These are phyloP conservation scores for Phalaenopsis equestris DNA, from an alignment of 106 monocot species.

Conservation along the genomic window DNA sequence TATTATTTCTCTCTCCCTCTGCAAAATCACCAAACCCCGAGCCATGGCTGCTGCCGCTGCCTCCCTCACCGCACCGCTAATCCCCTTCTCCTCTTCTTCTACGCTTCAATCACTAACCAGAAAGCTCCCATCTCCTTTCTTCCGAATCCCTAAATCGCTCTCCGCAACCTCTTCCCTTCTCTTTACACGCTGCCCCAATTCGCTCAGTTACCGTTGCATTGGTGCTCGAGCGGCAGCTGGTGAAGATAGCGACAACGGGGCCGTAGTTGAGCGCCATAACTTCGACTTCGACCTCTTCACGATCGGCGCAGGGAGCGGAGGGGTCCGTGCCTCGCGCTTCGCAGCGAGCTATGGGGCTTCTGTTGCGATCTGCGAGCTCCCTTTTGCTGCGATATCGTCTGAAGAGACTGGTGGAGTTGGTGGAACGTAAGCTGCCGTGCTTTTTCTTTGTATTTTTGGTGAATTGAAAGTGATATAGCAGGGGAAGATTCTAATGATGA, in stretches of 20 bases:
- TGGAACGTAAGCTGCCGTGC: slow-evolving; percentile 2
- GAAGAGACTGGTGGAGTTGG: slow-evolving; percentile 21
- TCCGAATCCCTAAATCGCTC: slow-evolving; percentile 4
- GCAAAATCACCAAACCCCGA: no score
- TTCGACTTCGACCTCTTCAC: slow-evolving; percentile 28
- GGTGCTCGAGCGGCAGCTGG: slow-evolving; percentile 1
- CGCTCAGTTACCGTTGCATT: neutral
- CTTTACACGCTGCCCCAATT: neutral
- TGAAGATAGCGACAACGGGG: slow-evolving; percentile 5
- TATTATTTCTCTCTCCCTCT: no score
- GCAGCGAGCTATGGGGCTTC: slow-evolving; percentile 21
- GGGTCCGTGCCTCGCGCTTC: slow-evolving; percentile 23
- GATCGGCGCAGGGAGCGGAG: slow-evolving; percentile 22
- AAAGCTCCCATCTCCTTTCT: neutral
- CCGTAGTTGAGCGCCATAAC: neutral
- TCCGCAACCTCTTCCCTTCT: neutral
- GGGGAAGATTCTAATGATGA: neutral
- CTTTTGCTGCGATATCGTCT: slow-evolving; percentile 19
- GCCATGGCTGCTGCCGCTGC: neutral
- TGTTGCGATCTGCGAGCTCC: slow-evolving; percentile 23
- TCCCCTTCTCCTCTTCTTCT: neutral
- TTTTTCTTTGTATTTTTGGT: neutral
- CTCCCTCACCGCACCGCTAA: slow-evolving; percentile 3
- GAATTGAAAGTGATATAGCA: neutral
- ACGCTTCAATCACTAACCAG: slow-evolving; percentile 10